Evolutionary conservation across 1,284 basidiomycete species (phyloP), one percentile per base, ranked within the genome.

Genomic region (Sparassis latifolia): DNA sequence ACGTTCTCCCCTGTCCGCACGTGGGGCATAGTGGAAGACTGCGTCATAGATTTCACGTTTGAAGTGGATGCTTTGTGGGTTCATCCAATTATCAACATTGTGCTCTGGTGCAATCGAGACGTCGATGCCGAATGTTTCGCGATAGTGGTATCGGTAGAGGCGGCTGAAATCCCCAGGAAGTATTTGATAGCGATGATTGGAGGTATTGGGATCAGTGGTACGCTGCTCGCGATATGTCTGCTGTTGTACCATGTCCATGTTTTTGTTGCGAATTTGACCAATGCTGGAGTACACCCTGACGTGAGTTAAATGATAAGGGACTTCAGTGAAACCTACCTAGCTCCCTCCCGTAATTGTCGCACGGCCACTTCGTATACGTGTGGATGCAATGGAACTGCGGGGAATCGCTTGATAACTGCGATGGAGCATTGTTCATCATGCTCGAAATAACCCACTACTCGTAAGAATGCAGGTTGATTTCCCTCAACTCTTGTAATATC

Each of bases 321-420:
- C 6, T 9, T 6, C 20, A 42, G 12, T 10, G 27, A 31, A 35
- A 50, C 45, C 10, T 32, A 57, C 60, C 49, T 61, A 12, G 58
- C 59, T 32, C 62, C 65, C 38, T 54, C 49, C 28, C 47, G 48
- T 3, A 69, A 52, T 44, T 67, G 67, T 5, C 53, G 37, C 7
- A 69, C 29, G 0, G 66, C 64, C 10, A 63, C 49, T 33, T 62
- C 55, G 30, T 59, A 59, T 2, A 70, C 67, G 51, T 62, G 59
- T 5, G 58, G 58, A 55, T 69, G 66, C 2, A 70, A 51, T 3
- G 67, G 64, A 12, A 68, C 52, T 1, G 58, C 38, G 3, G 68
- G 69, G 2, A 58, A 32, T 2, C 62, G 55, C 3, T 33, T 42
- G n/a, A 66, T 44, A 2, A 35, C 27, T 1, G 65, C 51, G 6